phyloP scores from a whole-genome alignment of 148 eudicot species.

The Cornus florida region DNA sequence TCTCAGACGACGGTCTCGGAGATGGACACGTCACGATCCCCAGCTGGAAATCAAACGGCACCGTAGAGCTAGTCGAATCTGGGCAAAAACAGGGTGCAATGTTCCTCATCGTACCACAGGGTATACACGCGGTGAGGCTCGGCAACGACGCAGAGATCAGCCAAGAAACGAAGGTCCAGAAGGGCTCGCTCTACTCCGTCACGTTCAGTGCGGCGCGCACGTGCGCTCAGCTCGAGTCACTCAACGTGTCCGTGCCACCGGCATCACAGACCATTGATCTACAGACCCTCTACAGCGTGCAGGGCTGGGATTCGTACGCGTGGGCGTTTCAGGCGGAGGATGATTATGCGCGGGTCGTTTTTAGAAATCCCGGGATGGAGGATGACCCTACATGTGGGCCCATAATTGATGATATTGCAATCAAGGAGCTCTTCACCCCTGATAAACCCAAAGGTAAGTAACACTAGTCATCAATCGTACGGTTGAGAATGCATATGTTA shows the following conservation, averaged over 20 bases:
- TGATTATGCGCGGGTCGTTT: conserved; percentile 43
- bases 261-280: conserved; percentile 77
- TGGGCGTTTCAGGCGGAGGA: conserved; percentile 85
- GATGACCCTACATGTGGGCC: conserved; percentile 99
- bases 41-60: conserved; percentile 80
- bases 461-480: not conserved
- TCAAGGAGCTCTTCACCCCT: conserved; percentile 84
- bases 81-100: conserved; percentile 97
- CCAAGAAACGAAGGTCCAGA: conserved; percentile 71
- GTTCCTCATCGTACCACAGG: conserved; percentile 94
- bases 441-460: conserved; percentile 61
- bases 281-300: conserved; percentile 86
- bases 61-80: conserved; percentile 76
- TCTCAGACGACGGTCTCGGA: conserved; percentile 39
- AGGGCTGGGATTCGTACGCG: conserved; percentile 97
- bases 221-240: conserved; percentile 95
- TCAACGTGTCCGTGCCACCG: conserved; percentile 74
- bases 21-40: conserved; percentile 64
- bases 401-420: conserved; percentile 82
- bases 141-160: conserved; percentile 94
- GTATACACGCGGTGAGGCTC: conserved; percentile 77
- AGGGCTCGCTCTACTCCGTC: conserved; percentile 73
- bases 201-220: conserved; percentile 97
- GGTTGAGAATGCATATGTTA: too few relatives aligned
- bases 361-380: conserved; percentile 89